phyloP scores from a whole-genome alignment of 2,329 filamentous ascomycete species.

The Xylaria sp. region DNA sequence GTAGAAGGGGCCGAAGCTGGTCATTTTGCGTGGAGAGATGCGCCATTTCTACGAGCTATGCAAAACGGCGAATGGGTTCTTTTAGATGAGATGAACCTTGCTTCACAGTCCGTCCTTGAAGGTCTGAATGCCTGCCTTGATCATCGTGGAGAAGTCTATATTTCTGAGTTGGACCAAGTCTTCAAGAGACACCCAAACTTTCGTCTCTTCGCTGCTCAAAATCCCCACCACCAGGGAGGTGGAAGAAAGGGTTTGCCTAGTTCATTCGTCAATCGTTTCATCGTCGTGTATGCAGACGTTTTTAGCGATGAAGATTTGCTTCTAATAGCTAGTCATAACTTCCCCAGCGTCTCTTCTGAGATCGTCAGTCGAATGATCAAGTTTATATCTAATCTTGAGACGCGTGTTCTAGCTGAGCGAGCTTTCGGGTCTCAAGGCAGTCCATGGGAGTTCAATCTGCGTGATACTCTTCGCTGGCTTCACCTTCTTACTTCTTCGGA shows the following conservation, averaged over 20 bases:
- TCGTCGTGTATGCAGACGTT: constrained; percentile 95
- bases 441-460: constrained; percentile 96
- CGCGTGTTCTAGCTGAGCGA: constrained; percentile 70
- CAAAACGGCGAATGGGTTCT: constrained; percentile 96
- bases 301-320: constrained; percentile 84
- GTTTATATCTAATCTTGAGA: constrained; percentile 84
- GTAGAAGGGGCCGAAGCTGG: constrained; percentile 92
- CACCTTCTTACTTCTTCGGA: constrained; percentile 72
- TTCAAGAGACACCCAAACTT: constrained; percentile 92
- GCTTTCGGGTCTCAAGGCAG: constrained; percentile 72
- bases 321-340: constrained; percentile 83
- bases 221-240: constrained; percentile 96
- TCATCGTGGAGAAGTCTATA: constrained; percentile 94
- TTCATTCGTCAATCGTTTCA: constrained; percentile 98
- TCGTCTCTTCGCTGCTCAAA: constrained; percentile 95
- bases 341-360: constrained; percentile 68
- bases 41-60: constrained; percentile 95
- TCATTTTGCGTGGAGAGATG: constrained; percentile 94
- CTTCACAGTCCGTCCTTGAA: constrained; percentile 95
- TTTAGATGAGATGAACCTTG: constrained; percentile 98
- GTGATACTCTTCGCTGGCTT: constrained; percentile 90
- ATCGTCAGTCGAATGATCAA: constrained; percentile 75
- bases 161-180: constrained; percentile 93
- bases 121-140: constrained; percentile 96
- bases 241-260: constrained; percentile 93